A percentile compares a stretch with the other conserved stretches of the same genome.
Evolutionary conservation across 2,329 filamentous ascomycete genomes (phyloP).

Genomic region (Cladorrhinum sp.): DNA sequence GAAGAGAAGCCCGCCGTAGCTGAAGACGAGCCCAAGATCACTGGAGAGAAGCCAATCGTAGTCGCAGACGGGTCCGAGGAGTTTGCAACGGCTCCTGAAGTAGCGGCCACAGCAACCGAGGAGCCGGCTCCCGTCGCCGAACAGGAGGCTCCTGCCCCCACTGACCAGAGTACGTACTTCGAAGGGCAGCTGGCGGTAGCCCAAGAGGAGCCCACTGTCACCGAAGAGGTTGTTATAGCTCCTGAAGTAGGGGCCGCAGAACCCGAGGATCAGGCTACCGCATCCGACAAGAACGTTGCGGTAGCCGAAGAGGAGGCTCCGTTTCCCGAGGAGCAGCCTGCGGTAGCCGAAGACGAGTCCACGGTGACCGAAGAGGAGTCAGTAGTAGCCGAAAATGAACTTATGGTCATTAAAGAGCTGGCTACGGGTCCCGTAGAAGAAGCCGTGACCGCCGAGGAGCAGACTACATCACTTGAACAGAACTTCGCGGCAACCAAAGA

Average conservation of each 20-base stretch:
- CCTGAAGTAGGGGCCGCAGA: not conserved
- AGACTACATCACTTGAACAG: not conserved
- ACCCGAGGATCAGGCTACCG: not conserved
- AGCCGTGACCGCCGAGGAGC: not conserved
- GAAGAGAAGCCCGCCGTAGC: not conserved
- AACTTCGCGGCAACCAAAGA: not conserved
- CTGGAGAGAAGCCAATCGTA: too few species aligned
- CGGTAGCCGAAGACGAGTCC: not conserved
- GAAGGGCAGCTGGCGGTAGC: too few species aligned
- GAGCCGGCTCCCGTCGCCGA: too few species aligned
- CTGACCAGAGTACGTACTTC: too few species aligned
- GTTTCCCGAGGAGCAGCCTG: not conserved
- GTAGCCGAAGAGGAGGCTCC: not conserved
- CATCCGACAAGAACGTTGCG: not conserved
- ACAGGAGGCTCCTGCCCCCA: too few species aligned
- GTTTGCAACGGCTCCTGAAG: too few species aligned
- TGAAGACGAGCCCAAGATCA: too few species aligned
- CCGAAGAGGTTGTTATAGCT: not conserved
- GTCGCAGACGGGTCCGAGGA: too few species aligned
- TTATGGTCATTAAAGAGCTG: not conserved
- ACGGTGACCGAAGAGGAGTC: too few species aligned
- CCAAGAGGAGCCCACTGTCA: not conserved
- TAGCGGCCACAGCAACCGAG: too few species aligned
- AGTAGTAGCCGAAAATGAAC: too few species aligned
- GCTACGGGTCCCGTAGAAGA: not conserved